Base-by-base conservation (phyloP, 179 eudicot genomes). In the Carnegiea gigantea region DNA sequence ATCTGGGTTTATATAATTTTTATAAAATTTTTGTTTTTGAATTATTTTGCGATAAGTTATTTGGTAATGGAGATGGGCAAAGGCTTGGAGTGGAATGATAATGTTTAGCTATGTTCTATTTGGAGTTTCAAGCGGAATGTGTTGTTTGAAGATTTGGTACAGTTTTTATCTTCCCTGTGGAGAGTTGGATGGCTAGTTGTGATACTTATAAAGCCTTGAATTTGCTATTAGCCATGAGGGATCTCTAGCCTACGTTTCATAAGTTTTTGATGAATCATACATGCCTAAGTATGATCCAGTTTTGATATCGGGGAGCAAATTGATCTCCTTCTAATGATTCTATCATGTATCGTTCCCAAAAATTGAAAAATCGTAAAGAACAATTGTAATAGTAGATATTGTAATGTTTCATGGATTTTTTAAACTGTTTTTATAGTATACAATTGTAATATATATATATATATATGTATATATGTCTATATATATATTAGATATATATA, bases 1-100 rank as follows among this genome's bases (percentile, higher is more conserved):
- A 57, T 73, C 51, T 74, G 83, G 26, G 24, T 57, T n/a, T 9
- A 18, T 24, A 51, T 74, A 60, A 26, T 82, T 64, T 24, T 11
- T 4, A 54, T 11, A 2, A 53, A 53, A 15, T 17, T n/a, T n/a
- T 21, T 10, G 15, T 64, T 20, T 73, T 73, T 38, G 49, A 44
- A 44, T 20, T 46, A 54, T 57, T 18, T 6, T 40, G 59, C 73
- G 73, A 21, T 44, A 3, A 44, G 4, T 13, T 53, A 13, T 53
- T 53, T 65, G 33, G 30, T 28, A 28, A 28, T 28, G 30, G 30
- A 28, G 30, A 28, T 28, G 30, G 30, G 30, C 30, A 28, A 28
- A 28, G 30, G 30, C 30, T 28, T 28, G 30, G 30, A 28, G 30
- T 28, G 30, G 30, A 28, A 28, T 28, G 30, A 28, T 28, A 28